Conservation (phyloP, 805 yeast genomes). For the Ogataea ramenticola region DNA sequence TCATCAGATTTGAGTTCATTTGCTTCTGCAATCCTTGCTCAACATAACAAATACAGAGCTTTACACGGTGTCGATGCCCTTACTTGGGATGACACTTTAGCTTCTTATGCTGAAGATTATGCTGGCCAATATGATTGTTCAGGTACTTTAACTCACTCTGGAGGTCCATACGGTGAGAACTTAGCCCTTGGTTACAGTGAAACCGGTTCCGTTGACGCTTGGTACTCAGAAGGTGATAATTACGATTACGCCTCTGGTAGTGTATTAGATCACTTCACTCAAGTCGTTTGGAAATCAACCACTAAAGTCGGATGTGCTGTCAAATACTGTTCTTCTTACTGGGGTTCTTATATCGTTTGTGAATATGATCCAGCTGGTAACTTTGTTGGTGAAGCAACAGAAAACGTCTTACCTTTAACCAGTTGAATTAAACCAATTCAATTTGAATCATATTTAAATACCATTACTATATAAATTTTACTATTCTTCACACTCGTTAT, state of each 20-base stretch:
- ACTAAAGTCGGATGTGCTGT: constrained; percentile 66
- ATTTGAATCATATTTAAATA: too few species aligned
- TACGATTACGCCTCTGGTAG: constrained; percentile 48
- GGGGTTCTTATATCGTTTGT: constrained; percentile 58
- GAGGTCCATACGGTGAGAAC: constrained; percentile 64
- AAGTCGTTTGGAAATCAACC: constrained; percentile 64
- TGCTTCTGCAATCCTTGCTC: constrained; percentile 40
- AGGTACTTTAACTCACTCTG: constrained; percentile 54
- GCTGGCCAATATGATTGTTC: constrained; percentile 52
- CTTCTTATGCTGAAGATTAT: constrained; percentile 46
- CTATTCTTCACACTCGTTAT: too few species aligned
- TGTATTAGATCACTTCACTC: constrained; percentile 63
- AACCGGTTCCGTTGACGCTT: constrained; percentile 59
- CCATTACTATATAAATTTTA: too few species aligned
- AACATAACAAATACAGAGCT: constrained; percentile 55
- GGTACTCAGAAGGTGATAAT: constrained; percentile 59
- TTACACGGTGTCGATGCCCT: constrained; percentile 44
- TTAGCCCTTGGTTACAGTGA: constrained; percentile 64
- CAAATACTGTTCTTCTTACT: constrained; percentile 43
- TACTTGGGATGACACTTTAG: constrained; percentile 48
- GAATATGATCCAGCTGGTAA: constrained; percentile 75
- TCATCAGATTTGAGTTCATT: constrained; percentile 21
- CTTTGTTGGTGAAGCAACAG: constrained; percentile 36
- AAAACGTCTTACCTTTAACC: constrained; percentile 26
- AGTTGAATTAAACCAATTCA: too few species aligned